phyloP scores from a whole-genome alignment of 805 yeast genomes.

The Zygosaccharomyces pseudorouxii region DNA sequence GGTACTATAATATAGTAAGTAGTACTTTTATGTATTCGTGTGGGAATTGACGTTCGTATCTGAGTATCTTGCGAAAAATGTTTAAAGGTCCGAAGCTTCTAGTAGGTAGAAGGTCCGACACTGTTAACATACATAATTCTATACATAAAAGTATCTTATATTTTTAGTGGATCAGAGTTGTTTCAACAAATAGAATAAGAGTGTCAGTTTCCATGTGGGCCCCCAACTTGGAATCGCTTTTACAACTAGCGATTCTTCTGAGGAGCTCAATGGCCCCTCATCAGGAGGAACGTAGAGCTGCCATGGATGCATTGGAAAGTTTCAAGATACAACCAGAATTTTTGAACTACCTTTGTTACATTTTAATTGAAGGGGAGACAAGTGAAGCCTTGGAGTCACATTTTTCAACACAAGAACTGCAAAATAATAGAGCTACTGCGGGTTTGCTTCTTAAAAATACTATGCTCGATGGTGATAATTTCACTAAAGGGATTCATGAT shows the following conservation, averaged over 20 bases:
- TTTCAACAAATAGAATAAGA: not conserved
- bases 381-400: conserved; percentile 38
- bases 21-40: not conserved
- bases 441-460: conserved; percentile 81
- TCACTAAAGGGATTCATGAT: conserved; percentile 30
- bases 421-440: conserved; percentile 66
- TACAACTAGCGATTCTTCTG: conserved; percentile 62
- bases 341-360: conserved; percentile 70
- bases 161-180: not conserved
- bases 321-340: conserved; percentile 73
- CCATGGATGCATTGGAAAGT: conserved; percentile 66
- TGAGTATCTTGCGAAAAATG: conserved; percentile 3
- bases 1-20: not conserved
- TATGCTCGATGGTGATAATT: conserved; percentile 43
- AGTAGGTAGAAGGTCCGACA: not conserved
- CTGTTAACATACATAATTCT: not conserved
- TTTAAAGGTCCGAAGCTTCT: conserved; percentile 1
- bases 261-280: conserved; percentile 66
- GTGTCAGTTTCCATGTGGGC: conserved; percentile 45
- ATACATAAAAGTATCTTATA: not conserved
- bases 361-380: conserved; percentile 54
- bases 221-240: conserved; percentile 57
- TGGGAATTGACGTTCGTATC: conserved; percentile 2
- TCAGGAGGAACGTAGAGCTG: conserved; percentile 51
- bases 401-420: conserved; percentile 22